Conservation (phyloP, 2,329 filamentous ascomycete species). For the Beauveria medogensis region DNA sequence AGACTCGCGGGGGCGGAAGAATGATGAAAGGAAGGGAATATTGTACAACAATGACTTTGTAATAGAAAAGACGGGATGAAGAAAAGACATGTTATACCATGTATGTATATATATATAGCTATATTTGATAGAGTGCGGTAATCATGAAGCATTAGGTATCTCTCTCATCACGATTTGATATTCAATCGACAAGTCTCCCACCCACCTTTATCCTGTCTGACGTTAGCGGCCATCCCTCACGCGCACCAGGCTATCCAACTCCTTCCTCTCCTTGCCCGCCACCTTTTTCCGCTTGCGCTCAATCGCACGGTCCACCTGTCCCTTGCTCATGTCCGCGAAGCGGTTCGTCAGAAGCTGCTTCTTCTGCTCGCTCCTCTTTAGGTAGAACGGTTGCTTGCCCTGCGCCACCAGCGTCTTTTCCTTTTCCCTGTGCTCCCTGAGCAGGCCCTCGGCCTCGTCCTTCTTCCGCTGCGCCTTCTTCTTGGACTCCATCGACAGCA, state of each 20-base stretch:
- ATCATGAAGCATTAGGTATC: slow-evolving; percentile 5
- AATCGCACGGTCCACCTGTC: slow-evolving; percentile 75
- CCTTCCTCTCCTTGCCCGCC: slow-evolving; percentile 74
- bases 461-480: slow-evolving; percentile 62
- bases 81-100: not conserved
- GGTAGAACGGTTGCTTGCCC: slow-evolving; percentile 87
- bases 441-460: slow-evolving; percentile 60
- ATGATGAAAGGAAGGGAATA: not conserved
- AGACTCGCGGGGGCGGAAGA: not conserved
- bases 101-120: not conserved
- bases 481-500: slow-evolving; percentile 72
- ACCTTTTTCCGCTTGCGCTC: slow-evolving; percentile 87
- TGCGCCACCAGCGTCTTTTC: slow-evolving; percentile 80
- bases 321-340: slow-evolving; percentile 76
- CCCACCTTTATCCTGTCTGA: too few species aligned
- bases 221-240: slow-evolving; percentile 12
- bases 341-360: slow-evolving; percentile 71
- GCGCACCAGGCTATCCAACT: slow-evolving; percentile 41
- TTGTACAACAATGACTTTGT: not conserved
- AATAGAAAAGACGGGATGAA: not conserved
- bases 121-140: not conserved
- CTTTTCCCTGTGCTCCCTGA: slow-evolving; percentile 67
- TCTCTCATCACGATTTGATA: slow-evolving; percentile 2
- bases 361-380: slow-evolving; percentile 91
- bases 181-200: not conserved